These are phyloP conservation scores for Eucalyptus marginata DNA, from an alignment of 345 rosid species.

Conservation along the genomic window DNA sequence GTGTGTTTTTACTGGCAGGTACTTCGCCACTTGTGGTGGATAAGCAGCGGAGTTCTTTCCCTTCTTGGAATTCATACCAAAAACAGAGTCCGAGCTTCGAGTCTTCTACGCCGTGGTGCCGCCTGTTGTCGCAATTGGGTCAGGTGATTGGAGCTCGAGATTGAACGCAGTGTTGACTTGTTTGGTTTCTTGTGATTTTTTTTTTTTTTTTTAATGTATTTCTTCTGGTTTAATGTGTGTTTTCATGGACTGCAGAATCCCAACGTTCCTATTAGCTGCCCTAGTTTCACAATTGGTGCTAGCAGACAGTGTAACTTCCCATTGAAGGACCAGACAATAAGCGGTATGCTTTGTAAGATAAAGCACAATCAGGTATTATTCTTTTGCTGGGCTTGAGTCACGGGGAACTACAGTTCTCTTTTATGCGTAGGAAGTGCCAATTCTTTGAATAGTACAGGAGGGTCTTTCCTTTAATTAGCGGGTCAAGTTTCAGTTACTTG, in stretches of 20 bases:
- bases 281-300: conserved; percentile 51
- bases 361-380: conserved; percentile 46
- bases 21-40: conserved; percentile 36
- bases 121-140: conserved; percentile 60
- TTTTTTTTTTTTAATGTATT: neutral
- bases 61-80: conserved; percentile 28
- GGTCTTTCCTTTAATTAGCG: neutral
- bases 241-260: conserved; percentile 35
- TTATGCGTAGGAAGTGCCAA: neutral
- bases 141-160: conserved; percentile 30
- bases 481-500: neutral
- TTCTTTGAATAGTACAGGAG: neutral
- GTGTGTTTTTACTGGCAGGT: conserved; percentile 16
- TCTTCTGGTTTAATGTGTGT: neutral
- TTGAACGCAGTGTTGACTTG: neutral
- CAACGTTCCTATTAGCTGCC: conserved; percentile 21
- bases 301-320: conserved; percentile 33
- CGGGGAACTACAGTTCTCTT: neutral
- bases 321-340: conserved; percentile 36
- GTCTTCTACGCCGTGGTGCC: conserved; percentile 54
- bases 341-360: conserved; percentile 49
- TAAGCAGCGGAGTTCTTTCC: conserved; percentile 38
- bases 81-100: conserved; percentile 28
- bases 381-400: neutral
- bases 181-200: neutral